These are phyloP conservation scores for Climacium dendroides DNA, from an alignment of 225 moss, liverwort and hornwort genomes.

Conservation along the genomic window DNA sequence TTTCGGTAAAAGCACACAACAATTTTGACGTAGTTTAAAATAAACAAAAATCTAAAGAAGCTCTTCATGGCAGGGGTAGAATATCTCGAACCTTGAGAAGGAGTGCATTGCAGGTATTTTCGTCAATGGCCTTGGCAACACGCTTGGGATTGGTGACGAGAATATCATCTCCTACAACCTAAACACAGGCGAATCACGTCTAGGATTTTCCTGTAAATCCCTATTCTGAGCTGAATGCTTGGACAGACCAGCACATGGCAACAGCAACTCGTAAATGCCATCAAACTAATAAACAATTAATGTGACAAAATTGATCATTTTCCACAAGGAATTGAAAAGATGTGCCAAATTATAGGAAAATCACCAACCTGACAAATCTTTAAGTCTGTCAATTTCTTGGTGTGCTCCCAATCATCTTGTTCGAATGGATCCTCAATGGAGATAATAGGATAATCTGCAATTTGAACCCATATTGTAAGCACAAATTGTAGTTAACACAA, in stretches of 20 bases:
- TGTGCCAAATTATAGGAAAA: neutral
- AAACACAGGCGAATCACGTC: neutral
- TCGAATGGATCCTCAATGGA: slow-evolving; percentile 96
- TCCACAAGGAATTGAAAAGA: neutral
- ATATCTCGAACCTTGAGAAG: slow-evolving; percentile 64
- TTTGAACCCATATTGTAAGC: neutral
- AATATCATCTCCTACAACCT: slow-evolving; percentile 94
- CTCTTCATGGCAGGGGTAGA: neutral
- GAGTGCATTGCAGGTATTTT: slow-evolving; percentile 84
- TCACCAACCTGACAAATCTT: slow-evolving; percentile 68
- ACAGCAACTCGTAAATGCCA: neutral
- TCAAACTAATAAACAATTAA: neutral
- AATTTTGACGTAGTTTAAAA: neutral
- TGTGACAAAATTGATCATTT: neutral
- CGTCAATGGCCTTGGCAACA: slow-evolving; percentile 84
- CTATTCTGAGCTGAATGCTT: neutral
- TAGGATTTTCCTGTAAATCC: neutral
- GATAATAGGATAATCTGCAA: slow-evolving; percentile 72
- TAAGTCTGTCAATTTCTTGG: slow-evolving; percentile 69
- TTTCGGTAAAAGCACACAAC: neutral
- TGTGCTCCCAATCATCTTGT: slow-evolving; percentile 94
- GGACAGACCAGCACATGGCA: neutral
- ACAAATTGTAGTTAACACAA: neutral
- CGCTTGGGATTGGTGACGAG: slow-evolving; percentile 97
- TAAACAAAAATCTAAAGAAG: neutral